Conservation (phyloP, 805 yeast species). For the Wickerhamiella brachini region DNA sequence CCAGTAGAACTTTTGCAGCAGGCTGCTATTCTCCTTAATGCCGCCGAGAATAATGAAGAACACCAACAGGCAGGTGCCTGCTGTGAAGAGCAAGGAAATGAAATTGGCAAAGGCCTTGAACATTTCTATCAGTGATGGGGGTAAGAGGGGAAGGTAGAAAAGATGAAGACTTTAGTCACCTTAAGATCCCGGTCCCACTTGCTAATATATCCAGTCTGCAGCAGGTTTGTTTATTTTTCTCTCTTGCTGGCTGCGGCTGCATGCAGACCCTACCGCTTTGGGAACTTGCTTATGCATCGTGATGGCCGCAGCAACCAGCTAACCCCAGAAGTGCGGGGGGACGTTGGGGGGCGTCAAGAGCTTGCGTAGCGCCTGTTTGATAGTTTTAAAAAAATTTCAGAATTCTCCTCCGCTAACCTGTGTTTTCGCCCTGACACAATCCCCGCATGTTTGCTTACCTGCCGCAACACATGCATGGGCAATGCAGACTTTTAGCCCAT, state of each 20-base stretch:
- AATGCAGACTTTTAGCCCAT: neutral
- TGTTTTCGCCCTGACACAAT: neutral
- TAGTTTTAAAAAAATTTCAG: no score
- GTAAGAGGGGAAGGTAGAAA: neutral
- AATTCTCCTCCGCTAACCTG: neutral
- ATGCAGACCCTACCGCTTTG: neutral
- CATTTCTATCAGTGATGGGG: neutral
- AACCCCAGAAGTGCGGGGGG: neutral
- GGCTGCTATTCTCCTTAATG: slow-evolving; percentile 35
- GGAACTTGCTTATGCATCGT: neutral
- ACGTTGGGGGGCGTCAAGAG: no score
- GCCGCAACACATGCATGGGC: neutral
- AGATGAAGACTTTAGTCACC: neutral
- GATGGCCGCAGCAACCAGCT: neutral
- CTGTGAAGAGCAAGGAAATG: slow-evolving; percentile 25
- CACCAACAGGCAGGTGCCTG: slow-evolving; percentile 37
- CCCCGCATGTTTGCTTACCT: neutral
- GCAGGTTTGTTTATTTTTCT: neutral
- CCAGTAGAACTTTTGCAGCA: slow-evolving; percentile 64
- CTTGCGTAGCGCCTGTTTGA: no score
- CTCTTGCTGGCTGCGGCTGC: neutral
- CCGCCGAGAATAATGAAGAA: slow-evolving; percentile 61
- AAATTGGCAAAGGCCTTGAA: slow-evolving; percentile 3
- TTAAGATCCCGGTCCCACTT: neutral
- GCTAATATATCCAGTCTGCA: neutral